Base-by-base conservation (phyloP, 2,329 filamentous ascomycete genomes). In the Aspergillus pseudoglaucus region DNA sequence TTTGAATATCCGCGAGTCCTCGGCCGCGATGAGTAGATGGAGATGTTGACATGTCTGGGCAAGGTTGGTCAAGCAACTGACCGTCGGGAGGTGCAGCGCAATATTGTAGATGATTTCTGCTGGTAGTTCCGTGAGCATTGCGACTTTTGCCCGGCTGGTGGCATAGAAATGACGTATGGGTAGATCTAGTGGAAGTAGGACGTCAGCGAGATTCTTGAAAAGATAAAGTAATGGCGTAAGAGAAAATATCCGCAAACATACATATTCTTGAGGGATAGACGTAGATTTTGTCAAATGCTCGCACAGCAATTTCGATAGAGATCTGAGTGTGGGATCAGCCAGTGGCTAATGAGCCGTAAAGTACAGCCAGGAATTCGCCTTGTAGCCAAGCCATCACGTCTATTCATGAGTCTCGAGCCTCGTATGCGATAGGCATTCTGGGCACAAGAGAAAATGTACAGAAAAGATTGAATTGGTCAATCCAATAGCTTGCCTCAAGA, bases 1-100 rank as follows among this genome's bases (percentile, higher is more conserved):
- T 41, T 64, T 66, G 43, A 71, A 72, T 9, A 72, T 65, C 27
- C 72, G 68, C 64, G 75, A 79, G 41, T 77, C 71, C 47, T 75
- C 69, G 38, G 70, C 67, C 5, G 70, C 62, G 32, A 79, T 62
- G 47, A 75, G 71, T 7, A 60, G 53, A 54, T 77, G 61, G 9
- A 81, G 61, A 33, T 62, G 65, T 43, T 61, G 72, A 54, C 70
- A 78, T 14, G 74, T 75, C 33, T 65, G 65, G 3, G 73, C 67
- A 15, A 82, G 63, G 49, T 64, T 60, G 12, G 66, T 57, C 35
- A 81, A 55, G 18, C 69, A 66, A 45, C 65, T 70, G 4, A 72
- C 72, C 10, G 71, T 72, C 1, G 75, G 71, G 6, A 81, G 63
- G 58, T 67, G 61, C 45, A 54, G 55, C 42, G 66, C 64, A 32